These are phyloP conservation scores for Monilinia laxa DNA, from an alignment of 2,329 filamentous ascomycete genomes.

Conservation along the genomic window DNA sequence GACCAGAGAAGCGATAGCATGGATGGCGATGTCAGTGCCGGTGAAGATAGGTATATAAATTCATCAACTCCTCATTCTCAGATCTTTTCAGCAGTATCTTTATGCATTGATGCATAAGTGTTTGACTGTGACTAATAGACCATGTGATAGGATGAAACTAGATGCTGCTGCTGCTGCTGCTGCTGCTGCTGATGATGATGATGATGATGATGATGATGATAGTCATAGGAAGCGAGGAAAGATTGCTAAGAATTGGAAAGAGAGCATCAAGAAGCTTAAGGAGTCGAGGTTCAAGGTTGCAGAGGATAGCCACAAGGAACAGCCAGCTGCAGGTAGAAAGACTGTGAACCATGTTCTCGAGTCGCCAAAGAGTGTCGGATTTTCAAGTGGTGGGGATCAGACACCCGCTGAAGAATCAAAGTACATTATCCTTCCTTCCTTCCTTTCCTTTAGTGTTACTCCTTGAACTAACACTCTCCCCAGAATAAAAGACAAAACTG, in stretches of 20 bases:
- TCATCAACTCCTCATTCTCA: not conserved
- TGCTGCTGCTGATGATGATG: no score
- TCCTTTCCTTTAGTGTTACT: accelerated
- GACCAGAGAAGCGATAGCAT: not conserved
- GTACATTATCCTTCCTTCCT: not conserved
- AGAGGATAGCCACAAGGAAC: not conserved
- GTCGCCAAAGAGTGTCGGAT: not conserved
- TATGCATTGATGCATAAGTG: not conserved
- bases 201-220: not conserved
- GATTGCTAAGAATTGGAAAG: not conserved
- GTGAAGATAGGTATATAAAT: not conserved
- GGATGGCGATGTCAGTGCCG: not conserved
- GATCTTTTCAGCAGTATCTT: not conserved
- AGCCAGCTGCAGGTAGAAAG: not conserved
- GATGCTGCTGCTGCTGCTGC: no score
- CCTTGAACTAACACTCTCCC: not conserved
- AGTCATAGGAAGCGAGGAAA: not conserved
- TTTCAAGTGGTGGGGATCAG: not conserved
- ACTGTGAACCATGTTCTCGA: not conserved
- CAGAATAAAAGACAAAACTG: not conserved
- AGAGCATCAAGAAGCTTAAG: not conserved
- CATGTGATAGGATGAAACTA: not conserved
- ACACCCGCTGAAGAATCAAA: not conserved
- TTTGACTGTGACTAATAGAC: not conserved
- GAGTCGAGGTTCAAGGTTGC: not conserved